phyloP scores from a whole-genome alignment of 169 alveolate species.

The Perkinsus olseni region DNA sequence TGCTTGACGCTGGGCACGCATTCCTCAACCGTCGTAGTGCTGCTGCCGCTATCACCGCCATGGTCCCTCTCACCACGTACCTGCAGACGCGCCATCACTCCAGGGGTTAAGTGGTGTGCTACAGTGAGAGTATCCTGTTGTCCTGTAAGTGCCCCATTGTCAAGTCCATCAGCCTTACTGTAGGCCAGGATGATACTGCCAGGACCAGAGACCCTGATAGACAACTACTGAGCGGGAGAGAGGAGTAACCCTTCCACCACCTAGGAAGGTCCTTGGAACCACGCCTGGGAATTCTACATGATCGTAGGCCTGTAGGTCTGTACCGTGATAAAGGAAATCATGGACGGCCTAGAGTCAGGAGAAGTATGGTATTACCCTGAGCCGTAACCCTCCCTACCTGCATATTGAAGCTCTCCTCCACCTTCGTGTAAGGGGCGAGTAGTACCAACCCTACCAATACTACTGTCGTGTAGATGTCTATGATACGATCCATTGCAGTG shows the following conservation, averaged over 20 bases:
- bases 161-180: not conserved
- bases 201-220: not conserved
- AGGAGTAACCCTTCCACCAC: not conserved
- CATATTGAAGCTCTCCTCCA: constrained; percentile 42
- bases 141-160: not conserved
- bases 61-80: not conserved
- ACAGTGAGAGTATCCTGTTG: not conserved
- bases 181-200: not conserved
- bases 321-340: constrained; percentile 29
- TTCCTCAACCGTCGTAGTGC: not conserved
- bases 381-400: constrained; percentile 9
- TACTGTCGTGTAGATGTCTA: not conserved
- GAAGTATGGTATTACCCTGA: not conserved
- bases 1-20: not conserved
- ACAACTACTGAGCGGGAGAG: not conserved
- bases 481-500: not conserved
- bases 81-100: not conserved
- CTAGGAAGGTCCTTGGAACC: constrained; percentile 40
- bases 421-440: constrained; percentile 41
- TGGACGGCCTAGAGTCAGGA: constrained; percentile 26
- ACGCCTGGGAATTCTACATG: constrained; percentile 48
- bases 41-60: not conserved
- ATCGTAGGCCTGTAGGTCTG: constrained; percentile 34
- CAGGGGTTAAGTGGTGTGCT: not conserved
- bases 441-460: not conserved